Conservation (phyloP, 192 early-diverging fungal genomes). For the Phycomyces blakesleeanus region DNA sequence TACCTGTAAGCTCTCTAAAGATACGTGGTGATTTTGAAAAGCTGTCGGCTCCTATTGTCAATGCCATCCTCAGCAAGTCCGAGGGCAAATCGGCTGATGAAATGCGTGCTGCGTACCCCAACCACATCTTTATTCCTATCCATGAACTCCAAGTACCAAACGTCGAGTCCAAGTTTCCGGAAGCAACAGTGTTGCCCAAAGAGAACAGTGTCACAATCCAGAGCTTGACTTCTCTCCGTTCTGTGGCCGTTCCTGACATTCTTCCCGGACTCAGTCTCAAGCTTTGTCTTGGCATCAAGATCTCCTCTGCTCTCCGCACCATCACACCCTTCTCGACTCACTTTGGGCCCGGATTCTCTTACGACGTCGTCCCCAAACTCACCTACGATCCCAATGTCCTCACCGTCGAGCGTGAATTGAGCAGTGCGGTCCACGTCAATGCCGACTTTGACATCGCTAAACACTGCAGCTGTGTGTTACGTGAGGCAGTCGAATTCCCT, state of each 20-base stretch:
- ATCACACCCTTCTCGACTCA: conserved; percentile 61
- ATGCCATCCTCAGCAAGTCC: conserved; percentile 10
- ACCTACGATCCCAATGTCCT: conserved; percentile 35
- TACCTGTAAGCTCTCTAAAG: conserved; percentile 38
- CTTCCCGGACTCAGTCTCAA: conserved; percentile 44
- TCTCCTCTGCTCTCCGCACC: conserved; percentile 61
- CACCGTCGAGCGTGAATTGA: conserved; percentile 50
- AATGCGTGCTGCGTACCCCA: conserved; percentile 13
- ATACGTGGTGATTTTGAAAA: conserved; percentile 48
- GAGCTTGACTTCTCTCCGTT: conserved; percentile 60
- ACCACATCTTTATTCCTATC: conserved; percentile 50
- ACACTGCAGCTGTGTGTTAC: conserved; percentile 55
- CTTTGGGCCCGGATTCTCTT: conserved; percentile 52
- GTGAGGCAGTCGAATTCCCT: conserved; percentile 46
- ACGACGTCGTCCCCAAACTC: conserved; percentile 43
- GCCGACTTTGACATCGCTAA: conserved; percentile 58
- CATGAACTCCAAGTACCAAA: conserved; percentile 63
- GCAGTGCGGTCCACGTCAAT: conserved; percentile 46
- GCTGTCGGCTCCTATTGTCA: conserved; percentile 34
- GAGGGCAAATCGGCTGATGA: background rate
- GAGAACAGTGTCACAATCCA: conserved; percentile 32
- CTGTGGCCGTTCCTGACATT: conserved; percentile 41
- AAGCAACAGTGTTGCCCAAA: conserved; percentile 39
- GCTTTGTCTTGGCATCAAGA: conserved; percentile 59
- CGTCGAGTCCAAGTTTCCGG: conserved; percentile 43